These are phyloP conservation scores for Lasiosphaeriaceae sp. DNA, from an alignment of 495 filamentous ascomycete genomes.

Conservation along the genomic window DNA sequence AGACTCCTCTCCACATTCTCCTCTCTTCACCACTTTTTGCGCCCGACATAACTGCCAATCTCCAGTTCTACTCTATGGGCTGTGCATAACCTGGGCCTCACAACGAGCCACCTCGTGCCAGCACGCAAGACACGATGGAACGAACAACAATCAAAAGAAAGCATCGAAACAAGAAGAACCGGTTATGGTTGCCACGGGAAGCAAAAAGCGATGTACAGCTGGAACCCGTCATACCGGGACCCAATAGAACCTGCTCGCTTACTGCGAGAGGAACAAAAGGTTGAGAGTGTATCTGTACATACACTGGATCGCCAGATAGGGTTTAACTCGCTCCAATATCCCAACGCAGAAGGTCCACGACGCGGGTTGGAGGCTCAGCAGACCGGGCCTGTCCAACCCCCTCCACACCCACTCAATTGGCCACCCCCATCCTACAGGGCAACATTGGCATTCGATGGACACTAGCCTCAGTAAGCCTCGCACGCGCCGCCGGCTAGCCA, in stretches of 20 bases:
- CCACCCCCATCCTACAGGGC: neutral
- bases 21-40: no score
- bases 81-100: no score
- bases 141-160: no score
- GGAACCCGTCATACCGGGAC: constrained; percentile 19
- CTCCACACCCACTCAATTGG: no score
- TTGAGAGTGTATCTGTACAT: neutral
- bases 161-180: no score
- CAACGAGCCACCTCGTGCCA: no score
- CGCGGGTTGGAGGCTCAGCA: constrained; percentile 5
- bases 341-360: neutral
- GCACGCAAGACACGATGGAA: no score
- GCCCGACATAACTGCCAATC: no score
- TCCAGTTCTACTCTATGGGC: no score
- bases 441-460: constrained; percentile 1
- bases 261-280: neutral
- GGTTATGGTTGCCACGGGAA: neutral
- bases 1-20: no score
- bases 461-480: constrained; percentile 8
- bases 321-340: neutral
- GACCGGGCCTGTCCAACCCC: neutral
- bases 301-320: neutral
- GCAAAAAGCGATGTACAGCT: no score
- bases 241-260: constrained; percentile 13
- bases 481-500: neutral